phyloP scores from a whole-genome alignment of 495 filamentous ascomycete species.

The Tuber calosporum region DNA sequence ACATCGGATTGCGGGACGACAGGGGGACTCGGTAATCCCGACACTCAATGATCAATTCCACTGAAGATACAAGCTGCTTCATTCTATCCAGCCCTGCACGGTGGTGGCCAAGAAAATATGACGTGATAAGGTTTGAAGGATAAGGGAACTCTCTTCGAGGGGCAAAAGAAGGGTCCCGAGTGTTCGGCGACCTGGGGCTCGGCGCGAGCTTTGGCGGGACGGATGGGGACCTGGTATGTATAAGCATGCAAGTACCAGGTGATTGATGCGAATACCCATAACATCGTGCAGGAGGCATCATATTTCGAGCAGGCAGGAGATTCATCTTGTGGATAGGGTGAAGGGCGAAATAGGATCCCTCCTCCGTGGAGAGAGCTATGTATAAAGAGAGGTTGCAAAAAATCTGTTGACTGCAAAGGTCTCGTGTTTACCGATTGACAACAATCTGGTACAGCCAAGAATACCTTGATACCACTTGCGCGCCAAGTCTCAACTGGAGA shows the following conservation, averaged over 20 bases:
- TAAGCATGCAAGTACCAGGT: background rate
- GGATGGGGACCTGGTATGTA: background rate
- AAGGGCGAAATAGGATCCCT: background rate
- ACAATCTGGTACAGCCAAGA: background rate
- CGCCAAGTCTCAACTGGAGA: background rate
- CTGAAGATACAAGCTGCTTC: slow-evolving; percentile 69
- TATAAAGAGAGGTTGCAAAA: background rate
- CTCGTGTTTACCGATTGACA: background rate
- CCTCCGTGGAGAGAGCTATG: background rate
- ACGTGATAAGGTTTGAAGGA: slow-evolving; percentile 66
- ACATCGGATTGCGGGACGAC: slow-evolving; percentile 81
- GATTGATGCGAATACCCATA: background rate
- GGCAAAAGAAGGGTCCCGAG: slow-evolving; percentile 49
- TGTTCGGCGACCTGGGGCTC: background rate
- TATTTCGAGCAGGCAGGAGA: background rate
- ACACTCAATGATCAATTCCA: slow-evolving; percentile 89
- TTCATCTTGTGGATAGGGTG: background rate
- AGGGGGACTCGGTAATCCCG: slow-evolving; percentile 86
- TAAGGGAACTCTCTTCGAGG: slow-evolving; percentile 65
- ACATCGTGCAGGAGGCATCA: background rate
- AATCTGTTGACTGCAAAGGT: background rate
- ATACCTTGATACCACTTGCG: background rate
- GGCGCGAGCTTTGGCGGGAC: background rate
- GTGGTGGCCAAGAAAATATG: slow-evolving; percentile 98
- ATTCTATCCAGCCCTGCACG: slow-evolving; percentile 73